Evolutionary conservation across 177 flowering plant species (phyloP), one percentile per base, ranked within the genome.

Genomic region (Telopea speciosissima): DNA sequence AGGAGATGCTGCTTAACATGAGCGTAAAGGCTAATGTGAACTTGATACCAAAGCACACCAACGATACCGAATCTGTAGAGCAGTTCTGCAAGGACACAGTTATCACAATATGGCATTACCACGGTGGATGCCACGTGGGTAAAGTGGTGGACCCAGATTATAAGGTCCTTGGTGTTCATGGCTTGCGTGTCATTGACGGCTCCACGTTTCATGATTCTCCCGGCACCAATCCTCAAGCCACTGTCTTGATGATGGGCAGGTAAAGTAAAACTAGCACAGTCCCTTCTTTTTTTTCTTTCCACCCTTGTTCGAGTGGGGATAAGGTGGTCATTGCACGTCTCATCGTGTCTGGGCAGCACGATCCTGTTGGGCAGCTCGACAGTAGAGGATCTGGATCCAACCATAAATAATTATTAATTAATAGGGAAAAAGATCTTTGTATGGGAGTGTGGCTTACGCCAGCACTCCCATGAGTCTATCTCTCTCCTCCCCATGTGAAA

Each of bases 161-260:
- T 65, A 77, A 76, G 72, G 93, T 91, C 36, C 75, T 87, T 22
- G 95, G 92, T 3, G 82, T 90, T 1, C 33, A 75, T 5, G 70
- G 87, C 63, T 87, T 91, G 22, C 82, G 95, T 0, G 83, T 91
- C 7, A 71, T 91, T 1, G 97, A 91, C 70, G 89, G 93, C 8
- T 91, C 97, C 3, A 80, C 85, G 1, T 90, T 85, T 52, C 64
- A 24, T 3, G 79, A 80, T 6, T 90, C 97, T 0, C 97, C 95
- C 0, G 97, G 95, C 4, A 90, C 96, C 45, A 92, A 92, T 77
- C 97, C 97, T 71, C 96, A 92, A 76, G 96, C 84, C 65, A 90
- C 94, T 33, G 92, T 90, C 42, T 63, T 90, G 90, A 90, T 92
- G 96, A 79, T 92, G 85, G 92, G 96, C 72, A 90, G 97, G 97